These are phyloP conservation scores for Osmanthus fragrans DNA, from an alignment of 257 asterid species.

Conservation along the genomic window DNA sequence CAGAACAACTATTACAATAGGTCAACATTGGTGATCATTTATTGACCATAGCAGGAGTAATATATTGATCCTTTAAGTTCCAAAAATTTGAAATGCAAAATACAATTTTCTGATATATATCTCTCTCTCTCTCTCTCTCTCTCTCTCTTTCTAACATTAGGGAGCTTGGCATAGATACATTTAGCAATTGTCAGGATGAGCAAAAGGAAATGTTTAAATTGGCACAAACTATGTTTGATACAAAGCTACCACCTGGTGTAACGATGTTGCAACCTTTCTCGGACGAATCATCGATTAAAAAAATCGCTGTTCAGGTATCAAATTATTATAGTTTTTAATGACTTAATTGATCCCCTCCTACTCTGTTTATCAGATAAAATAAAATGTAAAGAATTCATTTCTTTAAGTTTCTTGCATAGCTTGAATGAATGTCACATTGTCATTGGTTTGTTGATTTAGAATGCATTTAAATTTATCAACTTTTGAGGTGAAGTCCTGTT, in stretches of 20 bases:
- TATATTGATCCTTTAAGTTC: neutral
- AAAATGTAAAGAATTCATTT: neutral
- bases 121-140: conserved; percentile 5
- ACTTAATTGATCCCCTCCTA: neutral
- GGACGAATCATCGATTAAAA: conserved; percentile 87
- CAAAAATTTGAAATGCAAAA: neutral
- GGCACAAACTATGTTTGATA: conserved; percentile 93
- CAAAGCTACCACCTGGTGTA: conserved; percentile 93
- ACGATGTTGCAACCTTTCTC: conserved; percentile 89
- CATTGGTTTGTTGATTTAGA: neutral
- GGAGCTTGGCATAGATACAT: conserved; percentile 87
- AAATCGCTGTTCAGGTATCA: conserved; percentile 74
- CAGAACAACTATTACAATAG: neutral
- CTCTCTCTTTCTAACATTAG: conserved; percentile 33
- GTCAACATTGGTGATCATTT: neutral
- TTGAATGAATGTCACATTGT: neutral
- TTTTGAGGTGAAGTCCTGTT: neutral
- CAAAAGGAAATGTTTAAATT: conserved; percentile 71
- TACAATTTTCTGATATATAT: conserved; percentile 6
- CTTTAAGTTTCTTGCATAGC: conserved; percentile 10
- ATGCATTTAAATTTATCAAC: neutral
- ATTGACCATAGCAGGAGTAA: neutral
- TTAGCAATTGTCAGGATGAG: conserved; percentile 67
- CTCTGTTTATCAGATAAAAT: neutral
- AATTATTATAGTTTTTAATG: neutral